Base-by-base conservation (phyloP, 305 asterid species). In the Petunia hybrid region DNA sequence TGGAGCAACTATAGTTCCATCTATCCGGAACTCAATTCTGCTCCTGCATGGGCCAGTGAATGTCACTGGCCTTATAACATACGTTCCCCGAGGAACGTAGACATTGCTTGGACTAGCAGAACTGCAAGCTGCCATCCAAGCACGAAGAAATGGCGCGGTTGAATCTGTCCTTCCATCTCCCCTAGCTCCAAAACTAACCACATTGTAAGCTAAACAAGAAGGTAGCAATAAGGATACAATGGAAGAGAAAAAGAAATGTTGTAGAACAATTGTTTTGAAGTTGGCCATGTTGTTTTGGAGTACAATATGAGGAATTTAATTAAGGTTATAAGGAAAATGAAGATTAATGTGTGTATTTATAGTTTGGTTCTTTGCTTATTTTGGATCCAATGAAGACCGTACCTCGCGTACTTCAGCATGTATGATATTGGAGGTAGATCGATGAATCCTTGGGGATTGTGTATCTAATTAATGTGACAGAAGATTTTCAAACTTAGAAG, bases 81-180 rank as follows among this genome's bases (percentile, higher is more conserved):
- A 94, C 0, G 80, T 85, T 63, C 97, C 97, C 0, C 88, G 81
- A 0, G 97, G 97, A 38, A 92, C 90, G 9, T 90, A 87, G 2
- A 94, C 91, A 0, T 86, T 67, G 4, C 94, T 86, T 60, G 95
- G 92, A 0, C 65, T 77, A 63, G 64, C 81, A 1, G 97, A 92
- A 53, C 55, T 77, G 83, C 98, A 92, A 0, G 98, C 98, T 0
- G 90, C 91, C 81, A 10, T 76, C 98, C 98, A 92, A 0, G 98
- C 83, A 4, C 89, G 86, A 55, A 80, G 90, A 79, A 92, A 92
- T 1, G 93, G 85, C 1, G 84, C 9, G 0, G 92, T 92, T 0
- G 97, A 92, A 82, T 94, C 98, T 0, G 97, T 92, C 35, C 56
- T 84, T 2, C 97, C 98, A 46, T 94, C 95, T 7, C 90, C 94